Conservation (phyloP, 2,329 filamentous ascomycete genomes). For the Cordyceps cicadae region DNA sequence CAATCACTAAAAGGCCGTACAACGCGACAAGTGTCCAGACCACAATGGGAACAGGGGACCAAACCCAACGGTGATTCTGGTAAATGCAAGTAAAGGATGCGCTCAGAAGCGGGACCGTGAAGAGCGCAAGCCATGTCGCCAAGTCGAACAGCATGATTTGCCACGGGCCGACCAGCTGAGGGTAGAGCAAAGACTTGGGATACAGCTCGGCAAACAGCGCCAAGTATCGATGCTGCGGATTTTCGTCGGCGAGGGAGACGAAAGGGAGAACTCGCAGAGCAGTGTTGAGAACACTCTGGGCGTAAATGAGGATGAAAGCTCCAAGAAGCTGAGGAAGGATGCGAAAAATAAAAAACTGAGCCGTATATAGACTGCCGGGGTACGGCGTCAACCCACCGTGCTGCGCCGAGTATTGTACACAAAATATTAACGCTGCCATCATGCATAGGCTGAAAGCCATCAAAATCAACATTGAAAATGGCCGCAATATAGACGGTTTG, state of each 20-base stretch:
- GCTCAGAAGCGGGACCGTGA: slow-evolving; percentile 74
- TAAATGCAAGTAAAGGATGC: slow-evolving; percentile 61
- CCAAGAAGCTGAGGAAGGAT: slow-evolving; percentile 75
- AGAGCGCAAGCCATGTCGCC: slow-evolving; percentile 68
- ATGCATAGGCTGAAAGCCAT: slow-evolving; percentile 59
- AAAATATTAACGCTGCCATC: slow-evolving; percentile 63
- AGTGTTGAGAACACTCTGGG: slow-evolving; percentile 64
- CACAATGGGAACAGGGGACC: slow-evolving; percentile 69
- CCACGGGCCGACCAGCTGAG: slow-evolving; percentile 51
- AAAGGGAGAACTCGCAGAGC: slow-evolving; percentile 74
- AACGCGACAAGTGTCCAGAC: slow-evolving; percentile 70
- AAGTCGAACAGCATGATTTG: slow-evolving; percentile 58
- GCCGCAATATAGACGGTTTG: slow-evolving; percentile 62
- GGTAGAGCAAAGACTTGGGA: slow-evolving; percentile 59
- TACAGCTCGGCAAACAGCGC: slow-evolving; percentile 62
- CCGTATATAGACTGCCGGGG: slow-evolving; percentile 55
- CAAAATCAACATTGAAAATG: slow-evolving; percentile 52
- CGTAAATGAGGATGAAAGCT: slow-evolving; percentile 63
- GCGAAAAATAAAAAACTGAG: slow-evolving; percentile 76
- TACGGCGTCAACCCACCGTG: slow-evolving; percentile 62
- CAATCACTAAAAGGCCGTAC: slow-evolving; percentile 59
- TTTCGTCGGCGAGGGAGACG: slow-evolving; percentile 61
- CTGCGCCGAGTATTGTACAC: slow-evolving; percentile 57
- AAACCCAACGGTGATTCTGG: slow-evolving; percentile 57
- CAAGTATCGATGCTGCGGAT: slow-evolving; percentile 49